Conservation (phyloP, 2,329 filamentous ascomycete species). For the Trichophaea hybrida region DNA sequence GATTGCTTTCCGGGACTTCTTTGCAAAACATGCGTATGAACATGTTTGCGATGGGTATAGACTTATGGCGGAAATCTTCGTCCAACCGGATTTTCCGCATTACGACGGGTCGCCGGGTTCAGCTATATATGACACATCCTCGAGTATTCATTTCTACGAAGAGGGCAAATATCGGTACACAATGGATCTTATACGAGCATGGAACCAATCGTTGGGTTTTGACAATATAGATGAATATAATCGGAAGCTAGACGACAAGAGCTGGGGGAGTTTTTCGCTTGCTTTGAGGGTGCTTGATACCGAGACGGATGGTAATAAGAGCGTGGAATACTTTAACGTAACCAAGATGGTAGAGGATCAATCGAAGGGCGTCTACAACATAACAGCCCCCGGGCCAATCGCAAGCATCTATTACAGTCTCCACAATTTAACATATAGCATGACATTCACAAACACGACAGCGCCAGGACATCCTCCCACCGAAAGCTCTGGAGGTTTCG, state of each 20-base stretch:
- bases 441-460: conserved; percentile 12
- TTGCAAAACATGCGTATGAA: conserved; percentile 6
- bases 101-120: conserved; percentile 7
- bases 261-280: conserved; percentile 3
- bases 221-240: conserved; percentile 2
- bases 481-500: conserved; percentile 4
- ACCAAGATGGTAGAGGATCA: not conserved
- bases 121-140: conserved; percentile 9
- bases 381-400: conserved; percentile 4
- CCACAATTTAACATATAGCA: not conserved
- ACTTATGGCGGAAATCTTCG: conserved; percentile 20
- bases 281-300: not conserved
- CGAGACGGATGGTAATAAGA: not conserved
- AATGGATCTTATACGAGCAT: conserved; percentile 14
- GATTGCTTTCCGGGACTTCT: conserved; percentile 8
- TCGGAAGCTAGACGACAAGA: not conserved
- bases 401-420: conserved; percentile 6
- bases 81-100: conserved; percentile 6
- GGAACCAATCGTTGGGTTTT: conserved; percentile 11
- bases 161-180: conserved; percentile 5
- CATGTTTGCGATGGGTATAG: conserved; percentile 7
- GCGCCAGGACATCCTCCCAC: not conserved
- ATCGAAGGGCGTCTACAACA: not conserved
- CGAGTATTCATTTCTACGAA: conserved; percentile 10
- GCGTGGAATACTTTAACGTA: not conserved